phyloP scores from a whole-genome alignment of 371 early-diverging fungal genomes.

The Parasitella parasitica region DNA sequence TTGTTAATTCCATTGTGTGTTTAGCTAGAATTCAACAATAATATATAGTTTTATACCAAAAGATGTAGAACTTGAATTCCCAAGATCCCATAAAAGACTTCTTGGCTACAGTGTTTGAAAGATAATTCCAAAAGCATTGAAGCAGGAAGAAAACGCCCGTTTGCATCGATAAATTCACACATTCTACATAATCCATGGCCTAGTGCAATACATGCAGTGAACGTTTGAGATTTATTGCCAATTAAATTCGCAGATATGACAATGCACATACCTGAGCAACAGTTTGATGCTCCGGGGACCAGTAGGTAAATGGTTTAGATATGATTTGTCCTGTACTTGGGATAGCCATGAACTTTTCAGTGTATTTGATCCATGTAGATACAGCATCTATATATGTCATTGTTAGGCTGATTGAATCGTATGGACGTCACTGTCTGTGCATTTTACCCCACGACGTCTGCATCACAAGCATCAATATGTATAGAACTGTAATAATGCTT shows the following conservation, averaged over 20 bases:
- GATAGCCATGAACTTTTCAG: conserved; percentile 32
- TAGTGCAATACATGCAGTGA: no score
- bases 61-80: conserved; percentile 39
- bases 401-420: neutral
- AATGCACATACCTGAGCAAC: conserved; percentile 35
- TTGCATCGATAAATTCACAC: conserved; percentile 32
- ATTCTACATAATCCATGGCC: conserved; percentile 33
- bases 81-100: conserved; percentile 38
- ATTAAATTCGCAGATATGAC: no score
- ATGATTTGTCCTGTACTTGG: conserved; percentile 24
- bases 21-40: no score
- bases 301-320: conserved; percentile 33
- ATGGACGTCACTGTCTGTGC: neutral
- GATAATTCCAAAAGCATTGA: conserved; percentile 48
- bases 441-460: conserved; percentile 43
- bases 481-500: conserved; percentile 42
- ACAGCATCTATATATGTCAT: conserved; percentile 22
- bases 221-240: no score
- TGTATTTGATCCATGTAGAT: conserved; percentile 53
- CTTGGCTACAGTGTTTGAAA: conserved; percentile 38
- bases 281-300: conserved; percentile 36
- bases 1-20: neutral
- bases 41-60: conserved; percentile 30
- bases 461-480: conserved; percentile 39
- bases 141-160: conserved; percentile 34